phyloP scores from a whole-genome alignment of 768 basidiomycete species.

The Hydnomerulius pinastri region DNA sequence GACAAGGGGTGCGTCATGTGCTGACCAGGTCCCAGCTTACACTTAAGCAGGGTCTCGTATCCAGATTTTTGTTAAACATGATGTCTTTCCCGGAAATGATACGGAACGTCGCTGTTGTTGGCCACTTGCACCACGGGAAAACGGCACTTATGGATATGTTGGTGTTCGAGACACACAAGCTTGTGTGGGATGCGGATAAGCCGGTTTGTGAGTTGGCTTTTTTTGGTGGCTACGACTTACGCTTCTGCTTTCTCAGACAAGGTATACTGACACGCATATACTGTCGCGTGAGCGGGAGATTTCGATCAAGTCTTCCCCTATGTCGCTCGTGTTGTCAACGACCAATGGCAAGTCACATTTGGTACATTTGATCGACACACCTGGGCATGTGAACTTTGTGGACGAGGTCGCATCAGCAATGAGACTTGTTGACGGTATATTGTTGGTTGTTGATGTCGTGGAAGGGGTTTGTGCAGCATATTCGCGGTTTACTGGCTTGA shows the following conservation, averaged over 20 bases:
- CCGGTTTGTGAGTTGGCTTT: slow-evolving; percentile 54
- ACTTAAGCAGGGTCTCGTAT: slow-evolving; percentile 10
- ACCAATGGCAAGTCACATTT: slow-evolving; percentile 92
- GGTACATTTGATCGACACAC: slow-evolving; percentile 93
- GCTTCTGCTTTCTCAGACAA: slow-evolving; percentile 52
- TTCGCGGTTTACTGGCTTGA: slow-evolving; percentile 1
- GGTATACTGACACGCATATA: slow-evolving; percentile 95
- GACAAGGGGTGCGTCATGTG: slow-evolving; percentile 79
- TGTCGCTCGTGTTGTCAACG: slow-evolving; percentile 86
- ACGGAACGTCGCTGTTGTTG: slow-evolving; percentile 94
- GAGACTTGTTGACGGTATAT: slow-evolving; percentile 85
- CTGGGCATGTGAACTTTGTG: slow-evolving; percentile 98
- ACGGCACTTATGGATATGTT: slow-evolving; percentile 97
- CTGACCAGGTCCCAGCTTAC: neutral
- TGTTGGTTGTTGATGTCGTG: slow-evolving; percentile 96
- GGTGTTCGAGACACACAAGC: slow-evolving; percentile 93
- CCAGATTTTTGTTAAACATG: slow-evolving; percentile 89
- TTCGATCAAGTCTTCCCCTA: slow-evolving; percentile 95
- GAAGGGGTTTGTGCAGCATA: slow-evolving; percentile 73
- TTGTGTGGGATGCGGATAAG: slow-evolving; percentile 90
- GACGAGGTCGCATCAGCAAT: slow-evolving; percentile 93
- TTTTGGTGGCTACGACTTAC: slow-evolving; percentile 19
- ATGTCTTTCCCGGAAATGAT: slow-evolving; percentile 91
- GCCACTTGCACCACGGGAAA: slow-evolving; percentile 98
- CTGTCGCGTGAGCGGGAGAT: slow-evolving; percentile 87